These are phyloP conservation scores for Fibroporia radiculosa DNA, from an alignment of 768 basidiomycete species.

Conservation along the genomic window DNA sequence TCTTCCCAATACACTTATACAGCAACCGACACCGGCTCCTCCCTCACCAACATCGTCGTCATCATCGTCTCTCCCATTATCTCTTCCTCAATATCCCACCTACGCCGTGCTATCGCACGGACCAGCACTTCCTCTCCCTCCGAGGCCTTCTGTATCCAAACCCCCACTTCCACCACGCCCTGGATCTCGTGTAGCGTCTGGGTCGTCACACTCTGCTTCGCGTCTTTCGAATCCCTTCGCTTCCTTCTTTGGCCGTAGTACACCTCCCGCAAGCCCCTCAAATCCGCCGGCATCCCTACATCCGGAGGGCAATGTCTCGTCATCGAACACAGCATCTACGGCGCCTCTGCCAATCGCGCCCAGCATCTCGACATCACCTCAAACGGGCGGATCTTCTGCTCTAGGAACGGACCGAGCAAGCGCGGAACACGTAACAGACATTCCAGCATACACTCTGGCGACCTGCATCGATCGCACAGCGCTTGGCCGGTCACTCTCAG, in stretches of 20 bases:
- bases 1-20: constrained; percentile 37
- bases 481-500: constrained; percentile 45
- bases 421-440: constrained; percentile 36
- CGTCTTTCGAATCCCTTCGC: constrained; percentile 72
- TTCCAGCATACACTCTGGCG: constrained; percentile 55
- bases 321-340: constrained; percentile 17
- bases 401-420: constrained; percentile 22
- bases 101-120: constrained; percentile 17
- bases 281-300: constrained; percentile 8
- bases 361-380: too few relatives aligned
- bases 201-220: constrained; percentile 21
- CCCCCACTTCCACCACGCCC: constrained; percentile 39
- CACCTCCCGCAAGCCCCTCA: constrained; percentile 23
- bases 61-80: constrained; percentile 2
- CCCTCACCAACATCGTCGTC: constrained; percentile 6
- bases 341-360: constrained; percentile 18
- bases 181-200: constrained; percentile 6
- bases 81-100: constrained; percentile 15
- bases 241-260: constrained; percentile 57
- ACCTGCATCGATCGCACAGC: constrained; percentile 45
- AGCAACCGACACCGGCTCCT: constrained; percentile 8
- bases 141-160: constrained; percentile 34
- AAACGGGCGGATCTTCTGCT: constrained; percentile 21
- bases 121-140: constrained; percentile 20
- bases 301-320: constrained; percentile 7